phyloP scores from a whole-genome alignment of 1,284 basidiomycete genomes.

The Pyrrhoderma noxium region DNA sequence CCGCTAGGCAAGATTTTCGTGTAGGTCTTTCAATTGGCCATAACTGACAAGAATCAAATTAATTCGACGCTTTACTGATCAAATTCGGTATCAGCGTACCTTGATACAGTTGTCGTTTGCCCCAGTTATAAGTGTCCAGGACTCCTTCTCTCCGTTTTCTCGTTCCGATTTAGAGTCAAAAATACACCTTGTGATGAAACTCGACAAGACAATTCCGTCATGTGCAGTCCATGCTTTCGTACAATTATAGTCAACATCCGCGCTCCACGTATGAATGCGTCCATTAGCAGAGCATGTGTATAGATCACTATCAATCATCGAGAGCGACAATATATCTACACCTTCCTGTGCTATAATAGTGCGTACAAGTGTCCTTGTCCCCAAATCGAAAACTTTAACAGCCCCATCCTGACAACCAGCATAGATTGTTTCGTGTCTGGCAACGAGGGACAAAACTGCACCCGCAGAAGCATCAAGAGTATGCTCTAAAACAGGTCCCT shows the following conservation, averaged over 20 bases:
- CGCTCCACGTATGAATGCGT: constrained; percentile 72
- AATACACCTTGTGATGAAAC: constrained; percentile 40
- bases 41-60: constrained; percentile 31
- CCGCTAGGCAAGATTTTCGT: background rate
- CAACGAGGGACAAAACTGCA: constrained; percentile 75
- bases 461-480: constrained; percentile 61
- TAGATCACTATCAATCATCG: constrained; percentile 67
- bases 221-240: constrained; percentile 78
- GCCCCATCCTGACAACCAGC: constrained; percentile 93
- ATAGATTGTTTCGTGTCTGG: constrained; percentile 75
- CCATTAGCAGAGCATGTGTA: constrained; percentile 84
- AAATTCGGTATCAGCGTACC: constrained; percentile 31
- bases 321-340: constrained; percentile 74
- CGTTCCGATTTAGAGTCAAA: too few relatives aligned
- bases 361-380: constrained; percentile 80
- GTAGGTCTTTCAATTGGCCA: constrained; percentile 43
- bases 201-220: constrained; percentile 75
- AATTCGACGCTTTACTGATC: background rate
- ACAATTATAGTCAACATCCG: constrained; percentile 62
- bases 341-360: constrained; percentile 82
- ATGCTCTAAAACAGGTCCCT: constrained; percentile 42
- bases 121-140: constrained; percentile 62
- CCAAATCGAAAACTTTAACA: constrained; percentile 88
- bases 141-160: constrained; percentile 22
- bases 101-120: constrained; percentile 83